Evolutionary conservation across 2,329 filamentous ascomycete species (phyloP).

Genomic region (Alternaria longipes): DNA sequence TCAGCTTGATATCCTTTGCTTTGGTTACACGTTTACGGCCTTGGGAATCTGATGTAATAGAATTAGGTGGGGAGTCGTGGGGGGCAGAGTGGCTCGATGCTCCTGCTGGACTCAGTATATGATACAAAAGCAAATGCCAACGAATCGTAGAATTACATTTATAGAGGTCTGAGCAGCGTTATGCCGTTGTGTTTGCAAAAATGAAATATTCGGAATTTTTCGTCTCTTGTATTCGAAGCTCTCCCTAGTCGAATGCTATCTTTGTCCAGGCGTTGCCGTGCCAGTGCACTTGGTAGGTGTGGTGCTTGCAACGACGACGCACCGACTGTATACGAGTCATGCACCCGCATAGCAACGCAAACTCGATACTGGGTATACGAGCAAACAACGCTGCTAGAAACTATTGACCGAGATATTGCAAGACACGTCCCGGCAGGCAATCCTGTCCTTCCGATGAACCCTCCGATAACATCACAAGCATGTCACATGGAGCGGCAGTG

Average conservation of each 20-base stretch:
- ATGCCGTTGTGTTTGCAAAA: neutral
- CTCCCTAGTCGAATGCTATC: neutral
- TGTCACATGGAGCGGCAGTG: slow-evolving; percentile 10
- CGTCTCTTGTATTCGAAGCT: neutral
- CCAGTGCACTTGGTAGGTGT: neutral
- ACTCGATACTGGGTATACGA: neutral
- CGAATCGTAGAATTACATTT: neutral
- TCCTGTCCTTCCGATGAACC: slow-evolving; percentile 9
- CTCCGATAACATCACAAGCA: slow-evolving; percentile 8
- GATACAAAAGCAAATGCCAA: neutral
- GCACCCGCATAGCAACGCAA: neutral
- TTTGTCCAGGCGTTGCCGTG: neutral
- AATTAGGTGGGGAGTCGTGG: neutral
- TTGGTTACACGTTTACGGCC: slow-evolving; percentile 2
- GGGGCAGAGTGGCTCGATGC: neutral
- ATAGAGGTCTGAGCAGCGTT: neutral
- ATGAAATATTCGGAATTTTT: neutral
- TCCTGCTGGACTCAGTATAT: neutral
- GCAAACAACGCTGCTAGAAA: neutral
- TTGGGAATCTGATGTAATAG: slow-evolving; percentile 5
- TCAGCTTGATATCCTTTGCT: slow-evolving; percentile 6
- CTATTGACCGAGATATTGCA: neutral
- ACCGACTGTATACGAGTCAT: slow-evolving; percentile 3
- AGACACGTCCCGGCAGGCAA: neutral
- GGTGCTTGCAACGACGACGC: neutral